Evolutionary conservation across 495 filamentous ascomycete genomes (phyloP), one percentile per base, ranked within the genome.

Genomic region (Penicillium cataractarum): DNA sequence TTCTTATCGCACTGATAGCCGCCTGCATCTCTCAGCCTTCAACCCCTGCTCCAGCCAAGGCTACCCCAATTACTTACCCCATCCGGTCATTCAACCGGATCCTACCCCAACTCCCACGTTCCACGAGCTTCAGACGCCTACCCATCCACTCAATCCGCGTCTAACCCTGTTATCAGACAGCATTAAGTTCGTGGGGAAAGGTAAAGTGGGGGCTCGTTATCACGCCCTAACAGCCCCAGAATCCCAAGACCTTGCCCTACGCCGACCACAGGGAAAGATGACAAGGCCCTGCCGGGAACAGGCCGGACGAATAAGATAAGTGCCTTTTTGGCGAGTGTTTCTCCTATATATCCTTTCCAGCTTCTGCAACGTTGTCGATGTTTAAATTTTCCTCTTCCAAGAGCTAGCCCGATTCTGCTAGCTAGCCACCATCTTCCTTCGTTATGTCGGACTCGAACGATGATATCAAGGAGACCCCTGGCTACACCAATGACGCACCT

Each of bases 381-480:
- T 5, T 60, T 46, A 9, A 39, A 26, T 13, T 17, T 15, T 17
- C 24, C 48, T 21, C 2, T 22, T 42, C n/a, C 6, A 49, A 21
- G 1, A 40, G 19, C 42, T 51, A 7, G 21, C 13, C 8, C 27
- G 9, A 19, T 46, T 33, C 56, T 49, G 19, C 27, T 29, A 6
- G 22, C 19, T 6, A 39, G 15, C 29, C 39, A 22, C 4, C 21
- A 17, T 17, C 39, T 46, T 6, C 8, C 29, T 58, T 57, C 37
- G 39, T 5, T 33, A 71, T 68, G 63, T 57, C 62, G 33, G 31
- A 35, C 5, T 58, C 55, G n/a, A 24, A 52, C 4, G 58, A 71
- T 58, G 65, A 69, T 7, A 62, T 71, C 32, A 74, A 72, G 31
- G 57, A 63, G 49, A 57, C 55, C 39, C 57, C 64, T 53, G 52